Evolutionary conservation across 345 rosid genomes (phyloP), one percentile per base, ranked within the genome.

Genomic region (Limnanthes douglasii): DNA sequence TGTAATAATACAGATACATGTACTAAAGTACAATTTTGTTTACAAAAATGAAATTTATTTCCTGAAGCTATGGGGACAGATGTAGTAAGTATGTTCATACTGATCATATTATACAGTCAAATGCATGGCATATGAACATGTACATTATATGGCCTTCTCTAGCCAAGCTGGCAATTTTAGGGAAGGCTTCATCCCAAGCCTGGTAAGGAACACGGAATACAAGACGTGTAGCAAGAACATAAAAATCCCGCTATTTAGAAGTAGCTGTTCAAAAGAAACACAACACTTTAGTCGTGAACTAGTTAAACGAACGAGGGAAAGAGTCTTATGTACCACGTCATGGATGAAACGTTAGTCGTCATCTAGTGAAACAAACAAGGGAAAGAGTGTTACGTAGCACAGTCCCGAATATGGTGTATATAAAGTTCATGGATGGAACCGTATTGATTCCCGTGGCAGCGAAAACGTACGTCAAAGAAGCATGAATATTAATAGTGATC

Each of bases 401-500:
- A 38, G 55, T 57, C 34, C 95, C 83, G n/a, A 88, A 88, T 43
- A 88, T 43, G 10, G 67, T 37, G 37, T 79, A 88, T 46, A 88
- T 76, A 28, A 62, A 45, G 29, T 62, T 68, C 95, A 83, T 88
- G 2, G 97, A 76, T 42, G 90, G 93, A 61, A 70, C 53, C 43
- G 56, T 45, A 58, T 88, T 88, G 31, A 88, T 55, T 18, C 93
- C 93, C 32, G 60, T 45, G 40, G 95, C 82, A 33, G 86, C 50
- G 58, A 79, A 79, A 40, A 76, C 42, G 55, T 60, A 66, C 1
- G 78, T 48, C 51, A 79, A 73, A 21, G 93, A 69, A 26, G 97
- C 86, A 37, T 88, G 90, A 35, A 88, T 78, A 61, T 76, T 83
- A 60, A 79, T 51, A 20, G 95, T 88, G 64, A 88, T 88, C 97